phyloP scores from a whole-genome alignment of 2,329 filamentous ascomycete species.

The Aspergillus sp. region DNA sequence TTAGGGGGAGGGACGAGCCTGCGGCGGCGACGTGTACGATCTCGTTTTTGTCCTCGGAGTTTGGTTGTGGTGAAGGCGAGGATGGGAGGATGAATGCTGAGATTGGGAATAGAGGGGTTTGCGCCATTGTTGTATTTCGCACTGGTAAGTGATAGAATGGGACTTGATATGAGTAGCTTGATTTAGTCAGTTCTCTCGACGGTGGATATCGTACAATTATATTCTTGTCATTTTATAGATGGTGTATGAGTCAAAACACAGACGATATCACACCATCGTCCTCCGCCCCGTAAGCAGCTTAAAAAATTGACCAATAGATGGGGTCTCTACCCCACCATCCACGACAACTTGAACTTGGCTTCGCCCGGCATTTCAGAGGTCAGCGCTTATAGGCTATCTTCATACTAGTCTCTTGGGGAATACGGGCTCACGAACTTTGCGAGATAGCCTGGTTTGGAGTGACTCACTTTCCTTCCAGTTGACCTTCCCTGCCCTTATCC shows the following conservation, averaged over 20 bases:
- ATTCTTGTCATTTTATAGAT: background rate
- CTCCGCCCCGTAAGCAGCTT: background rate
- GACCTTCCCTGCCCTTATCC: too few species aligned
- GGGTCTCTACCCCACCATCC: background rate
- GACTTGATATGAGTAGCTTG: too few species aligned
- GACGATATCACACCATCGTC: too few species aligned
- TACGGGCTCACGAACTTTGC: too few species aligned
- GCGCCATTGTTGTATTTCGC: background rate
- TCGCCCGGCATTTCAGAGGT: too few species aligned
- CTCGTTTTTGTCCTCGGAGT: background rate
- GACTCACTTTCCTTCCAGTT: too few species aligned
- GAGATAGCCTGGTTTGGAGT: too few species aligned
- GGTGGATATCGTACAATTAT: background rate
- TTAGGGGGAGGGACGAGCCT: background rate
- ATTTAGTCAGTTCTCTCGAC: background rate
- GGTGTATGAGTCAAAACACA: background rate
- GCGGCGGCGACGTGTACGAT: constrained; percentile 1
- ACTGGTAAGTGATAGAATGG: background rate
- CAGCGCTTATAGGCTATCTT: too few species aligned
- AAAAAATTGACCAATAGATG: background rate
- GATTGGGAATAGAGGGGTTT: background rate
- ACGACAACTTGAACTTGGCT: background rate
- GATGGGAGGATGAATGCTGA: background rate
- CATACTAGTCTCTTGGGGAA: too few species aligned
- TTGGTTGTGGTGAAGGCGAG: too few species aligned